phyloP scores from a whole-genome alignment of 257 asterid genomes.

The Echium plantagineum region DNA sequence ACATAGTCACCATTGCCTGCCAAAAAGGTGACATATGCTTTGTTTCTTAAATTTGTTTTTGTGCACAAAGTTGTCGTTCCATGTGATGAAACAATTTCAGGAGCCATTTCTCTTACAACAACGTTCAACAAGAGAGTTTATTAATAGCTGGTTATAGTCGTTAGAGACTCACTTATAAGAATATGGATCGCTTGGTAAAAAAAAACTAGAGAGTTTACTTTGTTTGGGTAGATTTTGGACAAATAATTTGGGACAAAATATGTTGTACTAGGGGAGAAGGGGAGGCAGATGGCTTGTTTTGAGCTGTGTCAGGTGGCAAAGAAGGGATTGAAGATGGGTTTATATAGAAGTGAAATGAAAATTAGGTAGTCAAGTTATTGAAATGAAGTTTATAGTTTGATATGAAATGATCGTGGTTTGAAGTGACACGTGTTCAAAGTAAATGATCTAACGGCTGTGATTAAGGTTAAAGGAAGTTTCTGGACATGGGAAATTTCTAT shows the following conservation, averaged over 20 bases:
- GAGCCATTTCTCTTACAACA: background rate
- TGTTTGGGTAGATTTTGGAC: background rate
- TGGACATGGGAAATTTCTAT: no score
- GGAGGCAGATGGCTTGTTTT: background rate
- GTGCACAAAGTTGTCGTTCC: background rate
- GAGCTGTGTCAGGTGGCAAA: background rate
- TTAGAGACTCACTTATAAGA: no score
- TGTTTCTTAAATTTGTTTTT: background rate
- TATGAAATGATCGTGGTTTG: no score
- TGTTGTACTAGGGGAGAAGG: no score
- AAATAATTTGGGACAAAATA: no score
- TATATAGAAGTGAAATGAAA: background rate
- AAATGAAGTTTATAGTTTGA: background rate
- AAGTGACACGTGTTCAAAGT: no score
- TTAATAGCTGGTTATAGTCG: no score
- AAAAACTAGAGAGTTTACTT: background rate
- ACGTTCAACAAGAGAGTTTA: no score
- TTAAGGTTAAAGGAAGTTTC: no score
- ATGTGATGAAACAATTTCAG: background rate
- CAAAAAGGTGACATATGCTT: conserved; percentile 28
- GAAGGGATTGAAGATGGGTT: background rate
- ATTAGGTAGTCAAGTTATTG: background rate
- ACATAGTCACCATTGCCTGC: conserved; percentile 30
- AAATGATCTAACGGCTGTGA: no score
- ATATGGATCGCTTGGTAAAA: no score